These are phyloP conservation scores for Scalesia atractyloides DNA, from an alignment of 129 eudicot species.

Conservation along the genomic window DNA sequence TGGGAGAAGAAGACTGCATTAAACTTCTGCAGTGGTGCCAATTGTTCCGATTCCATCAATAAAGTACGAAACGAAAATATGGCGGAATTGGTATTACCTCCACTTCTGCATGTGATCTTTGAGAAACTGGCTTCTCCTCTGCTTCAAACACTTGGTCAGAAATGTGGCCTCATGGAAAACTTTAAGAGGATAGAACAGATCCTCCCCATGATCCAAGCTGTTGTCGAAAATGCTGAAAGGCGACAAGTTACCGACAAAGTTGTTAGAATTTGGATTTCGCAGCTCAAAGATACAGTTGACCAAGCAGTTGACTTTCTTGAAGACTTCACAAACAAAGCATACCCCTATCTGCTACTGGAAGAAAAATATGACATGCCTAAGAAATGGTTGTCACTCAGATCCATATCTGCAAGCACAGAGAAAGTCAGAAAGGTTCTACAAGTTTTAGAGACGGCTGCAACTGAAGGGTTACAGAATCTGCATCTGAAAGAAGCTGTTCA, in stretches of 20 bases:
- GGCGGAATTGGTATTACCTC: constrained; percentile 29
- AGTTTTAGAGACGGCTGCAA: constrained; percentile 23
- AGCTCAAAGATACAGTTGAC: constrained; percentile 35
- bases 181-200: constrained; percentile 23
- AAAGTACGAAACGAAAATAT: not conserved
- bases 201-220: constrained; percentile 33
- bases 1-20: no score
- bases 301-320: constrained; percentile 39
- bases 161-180: constrained; percentile 17
- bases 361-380: not conserved
- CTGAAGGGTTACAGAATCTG: constrained; percentile 18
- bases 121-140: constrained; percentile 37
- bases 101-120: constrained; percentile 32
- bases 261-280: constrained; percentile 31
- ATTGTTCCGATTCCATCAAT: not conserved
- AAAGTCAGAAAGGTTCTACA: constrained; percentile 19
- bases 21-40: not conserved
- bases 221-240: constrained; percentile 35
- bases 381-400: constrained; percentile 7
- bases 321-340: constrained; percentile 20
- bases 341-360: constrained; percentile 16
- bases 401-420: constrained; percentile 12
- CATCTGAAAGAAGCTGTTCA: constrained; percentile 14
- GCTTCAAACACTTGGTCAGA: constrained; percentile 15
- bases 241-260: constrained; percentile 20